phyloP scores from a whole-genome alignment of 2,329 filamentous ascomycete species.

The Aspergillus intermedius region DNA sequence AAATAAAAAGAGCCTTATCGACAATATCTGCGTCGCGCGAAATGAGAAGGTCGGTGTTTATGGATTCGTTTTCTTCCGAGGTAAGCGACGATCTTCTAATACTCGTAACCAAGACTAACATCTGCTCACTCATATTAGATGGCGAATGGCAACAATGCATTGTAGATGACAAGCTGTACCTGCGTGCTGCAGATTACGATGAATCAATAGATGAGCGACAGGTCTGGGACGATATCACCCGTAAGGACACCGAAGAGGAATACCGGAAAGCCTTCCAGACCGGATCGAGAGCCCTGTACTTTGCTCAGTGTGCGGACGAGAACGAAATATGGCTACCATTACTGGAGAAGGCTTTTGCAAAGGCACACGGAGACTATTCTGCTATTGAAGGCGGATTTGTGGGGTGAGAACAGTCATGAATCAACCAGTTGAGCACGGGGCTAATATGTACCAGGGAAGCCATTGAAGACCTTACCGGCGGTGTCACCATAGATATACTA shows the following conservation, averaged over 20 bases:
- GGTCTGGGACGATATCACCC: conserved; percentile 67
- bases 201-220: conserved; percentile 68
- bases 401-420: conserved; percentile 36
- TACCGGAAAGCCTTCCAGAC: conserved; percentile 67
- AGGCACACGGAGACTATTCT: conserved; percentile 73
- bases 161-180: conserved; percentile 82
- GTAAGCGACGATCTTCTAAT: conserved; percentile 25
- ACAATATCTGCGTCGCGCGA: conserved; percentile 65
- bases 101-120: neutral
- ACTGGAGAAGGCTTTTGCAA: conserved; percentile 77
- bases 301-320: conserved; percentile 66
- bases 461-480: conserved; percentile 54
- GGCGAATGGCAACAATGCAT: conserved; percentile 90
- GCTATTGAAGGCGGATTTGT: conserved; percentile 70
- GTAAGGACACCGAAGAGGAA: conserved; percentile 63
- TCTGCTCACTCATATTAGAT: conserved; percentile 41
- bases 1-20: conserved; percentile 65
- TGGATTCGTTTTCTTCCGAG: conserved; percentile 74
- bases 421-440: neutral
- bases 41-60: conserved; percentile 73
- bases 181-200: conserved; percentile 76
- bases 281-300: conserved; percentile 70
- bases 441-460: conserved; percentile 38
- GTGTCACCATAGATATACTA: conserved; percentile 42
- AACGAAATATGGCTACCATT: conserved; percentile 80